Evolutionary conservation across 179 eudicot genomes (phyloP).

Genomic region (Carnegiea gigantea): DNA sequence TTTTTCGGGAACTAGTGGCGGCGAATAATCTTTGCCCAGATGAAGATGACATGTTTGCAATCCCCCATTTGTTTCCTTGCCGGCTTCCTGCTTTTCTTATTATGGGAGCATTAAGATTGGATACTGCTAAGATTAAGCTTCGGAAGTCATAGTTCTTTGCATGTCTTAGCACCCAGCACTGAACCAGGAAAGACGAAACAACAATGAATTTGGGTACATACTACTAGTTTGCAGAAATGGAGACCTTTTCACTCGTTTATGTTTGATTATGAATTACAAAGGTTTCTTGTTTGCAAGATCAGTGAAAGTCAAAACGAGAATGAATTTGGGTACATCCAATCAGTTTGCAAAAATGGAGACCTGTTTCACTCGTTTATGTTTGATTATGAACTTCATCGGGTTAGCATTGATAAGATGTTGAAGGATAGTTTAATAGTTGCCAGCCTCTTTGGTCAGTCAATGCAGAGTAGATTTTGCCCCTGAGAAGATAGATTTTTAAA

Average conservation of each 20-base stretch:
- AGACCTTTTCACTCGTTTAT: no score
- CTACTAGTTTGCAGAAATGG: no score
- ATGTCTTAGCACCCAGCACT: neutral
- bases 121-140: neutral
- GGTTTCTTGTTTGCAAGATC: neutral
- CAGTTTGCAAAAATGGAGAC: neutral
- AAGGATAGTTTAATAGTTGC: neutral
- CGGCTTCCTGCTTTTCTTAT: neutral
- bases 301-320: neutral
- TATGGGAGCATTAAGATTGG: slow-evolving; percentile 2
- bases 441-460: neutral
- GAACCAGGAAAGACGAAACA: neutral
- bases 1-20: neutral
- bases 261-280: no score
- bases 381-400: neutral
- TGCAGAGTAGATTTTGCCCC: neutral
- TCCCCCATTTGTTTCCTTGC: no score
- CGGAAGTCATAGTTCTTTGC: neutral
- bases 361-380: neutral
- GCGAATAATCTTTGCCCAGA: slow-evolving; percentile 1
- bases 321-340: neutral
- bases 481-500: neutral
- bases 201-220: no score
- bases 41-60: neutral
- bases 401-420: neutral